These are phyloP conservation scores for Pichia gijzeniarum DNA, from an alignment of 805 yeast species.

Conservation along the genomic window DNA sequence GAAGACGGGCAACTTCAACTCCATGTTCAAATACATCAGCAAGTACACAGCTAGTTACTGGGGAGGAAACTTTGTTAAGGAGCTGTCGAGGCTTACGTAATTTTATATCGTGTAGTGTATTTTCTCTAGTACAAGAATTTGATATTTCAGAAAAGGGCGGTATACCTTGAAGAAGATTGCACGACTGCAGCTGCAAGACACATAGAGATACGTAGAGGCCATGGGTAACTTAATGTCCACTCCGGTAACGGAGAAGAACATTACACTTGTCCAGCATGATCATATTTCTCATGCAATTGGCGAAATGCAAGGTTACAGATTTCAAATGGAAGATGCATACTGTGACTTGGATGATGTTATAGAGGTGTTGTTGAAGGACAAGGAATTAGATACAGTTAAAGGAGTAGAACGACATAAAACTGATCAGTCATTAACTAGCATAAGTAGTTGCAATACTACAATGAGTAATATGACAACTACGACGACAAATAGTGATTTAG, in stretches of 20 bases:
- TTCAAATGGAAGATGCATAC: constrained; percentile 74
- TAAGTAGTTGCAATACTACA: background rate
- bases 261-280: constrained; percentile 40
- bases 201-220: background rate
- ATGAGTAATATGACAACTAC: background rate
- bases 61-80: constrained; percentile 95
- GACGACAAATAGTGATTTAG: constrained; percentile 1
- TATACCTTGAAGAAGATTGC: background rate
- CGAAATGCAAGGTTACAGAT: constrained; percentile 72
- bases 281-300: constrained; percentile 57
- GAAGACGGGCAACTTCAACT: constrained; percentile 68
- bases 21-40: constrained; percentile 78
- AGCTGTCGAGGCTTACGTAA: constrained; percentile 34
- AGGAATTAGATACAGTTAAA: background rate
- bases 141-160: background rate
- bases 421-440: background rate
- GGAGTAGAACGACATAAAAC: constrained; percentile 3
- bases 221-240: constrained; percentile 77
- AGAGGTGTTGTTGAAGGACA: constrained; percentile 3
- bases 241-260: constrained; percentile 62
- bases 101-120: too few relatives aligned
- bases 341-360: constrained; percentile 35
- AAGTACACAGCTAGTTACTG: constrained; percentile 94
- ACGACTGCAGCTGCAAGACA: background rate
- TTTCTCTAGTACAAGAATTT: background rate